Base-by-base conservation (phyloP, 2,329 filamentous ascomycete genomes). In the Cryphonectria nitschkei region DNA sequence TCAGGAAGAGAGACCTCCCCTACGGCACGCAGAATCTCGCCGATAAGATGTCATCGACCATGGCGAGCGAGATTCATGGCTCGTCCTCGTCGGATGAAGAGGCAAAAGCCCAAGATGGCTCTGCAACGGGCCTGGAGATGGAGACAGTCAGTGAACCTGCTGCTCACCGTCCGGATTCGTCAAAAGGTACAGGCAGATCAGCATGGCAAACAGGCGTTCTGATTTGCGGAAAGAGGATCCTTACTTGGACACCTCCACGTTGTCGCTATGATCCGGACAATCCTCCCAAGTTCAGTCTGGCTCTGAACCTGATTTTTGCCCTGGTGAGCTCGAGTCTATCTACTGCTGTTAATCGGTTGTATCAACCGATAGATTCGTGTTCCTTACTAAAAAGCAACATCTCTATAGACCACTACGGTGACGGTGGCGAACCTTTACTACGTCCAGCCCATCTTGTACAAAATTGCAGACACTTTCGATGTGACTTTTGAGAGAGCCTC, bases 351-450 rank as follows among this genome's bases (percentile, higher is more conserved):
- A 29, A 1, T 1, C n/a, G 34, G 34, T 9, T 26, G 54, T 19
- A 41, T 68, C 41, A 73, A 32, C 34, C 32, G 7, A 39, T n/a
- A 39, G 6, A n/a, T 3, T 26, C 14, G 22, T 37, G 37, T 39
- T 11, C 7, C 58, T 46, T 26, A 16, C 61, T 13, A 37, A 46
- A 46, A 34, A n/a, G 34, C 16, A 43, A 3, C 3, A 65, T 34
- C 26, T 39, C 7, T 2, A 62, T 32, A 88, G 86, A 81, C 86
- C 2, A 81, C 82, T 0, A 86, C 89, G 4, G 89, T 93, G 74
- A 93, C 91, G 0, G 93, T 95, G 8, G 92, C 92, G 26, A 95
- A 95, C 75, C 82, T 95, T 3, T 95, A 95, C 81, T 94, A 95
- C 80, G 93, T 88, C 71, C 92, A 95, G 76, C 92, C 93, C 0